These are phyloP conservation scores for Suhomyces emberorum DNA, from an alignment of 805 yeast genomes.

Conservation along the genomic window DNA sequence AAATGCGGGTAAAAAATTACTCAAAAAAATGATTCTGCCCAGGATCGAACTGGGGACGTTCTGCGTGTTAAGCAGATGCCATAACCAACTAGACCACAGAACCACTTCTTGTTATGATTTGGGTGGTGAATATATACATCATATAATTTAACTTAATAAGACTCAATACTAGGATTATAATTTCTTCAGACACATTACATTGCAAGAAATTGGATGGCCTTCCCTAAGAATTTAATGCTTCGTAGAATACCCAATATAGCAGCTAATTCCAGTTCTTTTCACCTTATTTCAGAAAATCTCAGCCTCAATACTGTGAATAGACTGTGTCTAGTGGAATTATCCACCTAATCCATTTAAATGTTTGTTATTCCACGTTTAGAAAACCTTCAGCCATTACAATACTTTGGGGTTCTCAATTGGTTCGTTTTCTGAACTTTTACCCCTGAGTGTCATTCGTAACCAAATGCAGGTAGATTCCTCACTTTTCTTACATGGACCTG, in stretches of 20 bases:
- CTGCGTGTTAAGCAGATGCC: constrained; percentile 99
- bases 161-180: neutral
- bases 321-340: too few relatives aligned
- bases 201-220: neutral
- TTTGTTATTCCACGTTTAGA: too few relatives aligned
- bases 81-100: constrained; percentile 98
- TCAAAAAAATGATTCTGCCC: constrained; percentile 86
- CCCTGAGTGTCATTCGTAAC: too few relatives aligned
- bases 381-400: too few relatives aligned
- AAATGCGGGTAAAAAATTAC: too few relatives aligned
- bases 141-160: neutral
- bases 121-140: neutral
- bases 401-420: too few relatives aligned
- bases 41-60: constrained; percentile 99
- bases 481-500: too few relatives aligned
- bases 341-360: too few relatives aligned
- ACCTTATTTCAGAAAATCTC: neutral
- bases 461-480: too few relatives aligned
- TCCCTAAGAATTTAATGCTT: neutral
- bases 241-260: neutral
- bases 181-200: neutral
- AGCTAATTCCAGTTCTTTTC: neutral
- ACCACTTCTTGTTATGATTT: constrained; percentile 1
- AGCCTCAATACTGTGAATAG: too few relatives aligned
- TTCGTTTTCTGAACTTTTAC: too few relatives aligned